Conservation (phyloP, 495 filamentous ascomycete species). For the Daldinia caldariorum region DNA sequence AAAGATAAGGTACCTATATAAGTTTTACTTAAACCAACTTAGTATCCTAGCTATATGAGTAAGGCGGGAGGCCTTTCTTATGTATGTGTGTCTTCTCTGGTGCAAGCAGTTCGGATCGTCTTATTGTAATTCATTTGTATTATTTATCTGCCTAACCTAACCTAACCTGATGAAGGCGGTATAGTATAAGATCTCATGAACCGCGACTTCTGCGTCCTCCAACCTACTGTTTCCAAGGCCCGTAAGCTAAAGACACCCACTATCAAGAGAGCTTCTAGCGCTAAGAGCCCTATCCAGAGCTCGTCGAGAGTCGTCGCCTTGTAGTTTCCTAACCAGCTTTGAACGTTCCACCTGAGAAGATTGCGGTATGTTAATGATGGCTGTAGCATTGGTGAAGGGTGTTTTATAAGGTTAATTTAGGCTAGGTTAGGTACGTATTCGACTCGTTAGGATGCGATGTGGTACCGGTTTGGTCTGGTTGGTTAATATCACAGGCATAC, state of each 20-base stretch:
- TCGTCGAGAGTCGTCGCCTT: constrained; percentile 55
- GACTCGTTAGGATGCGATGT: background rate
- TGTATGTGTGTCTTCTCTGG: too few species aligned
- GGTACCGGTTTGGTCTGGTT: constrained; percentile 17
- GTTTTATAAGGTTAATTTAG: too few species aligned
- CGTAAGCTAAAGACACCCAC: constrained; percentile 47
- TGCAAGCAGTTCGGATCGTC: background rate
- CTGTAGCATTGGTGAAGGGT: constrained; percentile 12
- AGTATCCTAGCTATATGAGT: too few species aligned
- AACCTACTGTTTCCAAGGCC: constrained; percentile 38
- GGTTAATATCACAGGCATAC: constrained; percentile 28
- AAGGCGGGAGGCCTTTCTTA: too few species aligned
- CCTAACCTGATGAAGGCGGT: constrained; percentile 1
- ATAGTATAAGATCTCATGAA: constrained; percentile 5
- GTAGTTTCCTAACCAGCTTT: constrained; percentile 46
- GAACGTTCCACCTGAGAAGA: constrained; percentile 35
- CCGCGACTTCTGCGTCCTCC: constrained; percentile 15
- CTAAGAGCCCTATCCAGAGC: constrained; percentile 57
- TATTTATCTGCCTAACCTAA: background rate
- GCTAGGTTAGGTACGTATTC: background rate
- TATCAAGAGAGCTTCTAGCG: constrained; percentile 56
- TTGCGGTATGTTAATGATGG: constrained; percentile 1
- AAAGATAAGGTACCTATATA: too few species aligned
- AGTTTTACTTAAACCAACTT: too few species aligned
- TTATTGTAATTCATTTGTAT: constrained; percentile 4